These are phyloP conservation scores for Starmerella bombi DNA, from an alignment of 805 yeast species.

Conservation along the genomic window DNA sequence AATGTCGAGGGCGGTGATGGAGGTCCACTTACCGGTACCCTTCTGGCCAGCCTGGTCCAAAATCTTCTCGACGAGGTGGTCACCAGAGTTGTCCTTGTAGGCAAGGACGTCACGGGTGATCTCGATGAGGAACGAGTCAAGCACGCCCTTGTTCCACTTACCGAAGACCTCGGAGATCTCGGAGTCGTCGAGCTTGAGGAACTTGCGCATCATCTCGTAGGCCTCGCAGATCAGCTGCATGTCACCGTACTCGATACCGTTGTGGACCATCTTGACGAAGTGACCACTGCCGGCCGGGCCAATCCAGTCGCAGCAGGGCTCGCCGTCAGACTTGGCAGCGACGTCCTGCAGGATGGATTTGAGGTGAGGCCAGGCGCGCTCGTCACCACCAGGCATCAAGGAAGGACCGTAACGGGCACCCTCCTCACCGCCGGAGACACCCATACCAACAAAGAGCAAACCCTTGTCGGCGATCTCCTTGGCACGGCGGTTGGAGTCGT, in stretches of 20 bases:
- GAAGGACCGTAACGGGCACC: conserved; percentile 99
- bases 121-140: conserved; percentile 93
- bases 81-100: conserved; percentile 79
- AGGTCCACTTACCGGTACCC: conserved; percentile 99
- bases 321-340: conserved; percentile 93
- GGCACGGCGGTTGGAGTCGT: conserved; percentile 94
- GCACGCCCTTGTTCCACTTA: conserved; percentile 92
- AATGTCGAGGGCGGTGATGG: conserved; percentile 90
- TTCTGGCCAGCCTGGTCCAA: conserved; percentile 96
- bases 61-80: conserved; percentile 90
- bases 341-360: conserved; percentile 93
- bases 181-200: conserved; percentile 76
- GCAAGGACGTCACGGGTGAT: conserved; percentile 90
- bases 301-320: conserved; percentile 99
- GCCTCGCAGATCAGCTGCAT: conserved; percentile 99
- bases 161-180: conserved; percentile 89
- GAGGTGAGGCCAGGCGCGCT: conserved; percentile 97
- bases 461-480: conserved; percentile 80
- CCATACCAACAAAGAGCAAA: conserved; percentile 88
- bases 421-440: conserved; percentile 99
- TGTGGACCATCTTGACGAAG: conserved; percentile 98
- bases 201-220: conserved; percentile 87
- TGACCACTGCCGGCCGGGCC: conserved; percentile 99
- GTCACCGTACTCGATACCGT: conserved; percentile 99
- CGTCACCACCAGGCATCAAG: conserved; percentile 98